phyloP scores from a whole-genome alignment of 768 basidiomycete genomes.

The Podaxis carcinomalis region DNA sequence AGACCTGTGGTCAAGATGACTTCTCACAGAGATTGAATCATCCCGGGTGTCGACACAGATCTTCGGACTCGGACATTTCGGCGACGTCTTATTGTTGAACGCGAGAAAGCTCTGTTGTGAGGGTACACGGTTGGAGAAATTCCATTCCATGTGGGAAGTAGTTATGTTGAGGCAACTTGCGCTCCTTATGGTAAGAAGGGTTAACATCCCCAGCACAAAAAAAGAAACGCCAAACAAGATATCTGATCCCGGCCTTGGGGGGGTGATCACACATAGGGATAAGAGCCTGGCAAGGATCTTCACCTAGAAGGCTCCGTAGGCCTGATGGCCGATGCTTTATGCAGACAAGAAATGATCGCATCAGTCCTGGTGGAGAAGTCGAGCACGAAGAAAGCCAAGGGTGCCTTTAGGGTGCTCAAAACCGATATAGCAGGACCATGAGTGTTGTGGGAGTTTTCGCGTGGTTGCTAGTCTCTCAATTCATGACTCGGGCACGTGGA shows the following conservation, averaged over 20 bases:
- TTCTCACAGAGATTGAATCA: background rate
- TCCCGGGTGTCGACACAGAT: background rate
- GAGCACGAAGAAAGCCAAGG: background rate
- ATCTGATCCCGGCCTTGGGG: background rate
- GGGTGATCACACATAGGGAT: constrained; percentile 1
- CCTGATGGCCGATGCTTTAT: background rate
- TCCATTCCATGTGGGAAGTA: constrained; percentile 2
- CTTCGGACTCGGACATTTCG: constrained; percentile 1
- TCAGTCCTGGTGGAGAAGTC: background rate
- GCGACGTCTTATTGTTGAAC: background rate
- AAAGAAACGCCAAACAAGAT: constrained; percentile 8
- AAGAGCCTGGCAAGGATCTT: background rate
- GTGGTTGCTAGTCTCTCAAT: background rate
- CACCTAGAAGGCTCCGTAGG: background rate
- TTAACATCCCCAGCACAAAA: background rate
- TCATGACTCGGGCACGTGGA: background rate
- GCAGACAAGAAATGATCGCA: background rate
- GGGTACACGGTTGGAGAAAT: background rate
- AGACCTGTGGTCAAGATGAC: background rate
- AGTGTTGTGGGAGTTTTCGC: background rate
- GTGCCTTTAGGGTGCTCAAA: background rate
- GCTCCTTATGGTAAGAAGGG: background rate
- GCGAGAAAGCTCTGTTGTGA: background rate
- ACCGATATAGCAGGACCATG: background rate
- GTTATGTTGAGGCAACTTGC: background rate